phyloP scores from a whole-genome alignment of 2,329 filamentous ascomycete genomes.

The Nothopassalora personata region DNA sequence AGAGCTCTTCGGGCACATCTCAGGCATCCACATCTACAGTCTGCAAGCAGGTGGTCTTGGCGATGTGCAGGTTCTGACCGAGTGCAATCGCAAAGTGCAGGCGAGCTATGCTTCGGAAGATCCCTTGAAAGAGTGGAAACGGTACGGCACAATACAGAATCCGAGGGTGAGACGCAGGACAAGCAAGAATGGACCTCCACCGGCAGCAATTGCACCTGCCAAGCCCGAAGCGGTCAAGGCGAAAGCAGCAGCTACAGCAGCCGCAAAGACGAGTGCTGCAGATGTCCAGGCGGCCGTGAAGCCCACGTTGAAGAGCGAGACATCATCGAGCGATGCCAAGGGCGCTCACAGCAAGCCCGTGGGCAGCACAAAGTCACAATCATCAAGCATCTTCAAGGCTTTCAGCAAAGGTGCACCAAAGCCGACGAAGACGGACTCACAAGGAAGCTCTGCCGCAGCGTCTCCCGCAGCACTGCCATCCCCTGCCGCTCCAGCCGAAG shows the following conservation, averaged over 20 bases:
- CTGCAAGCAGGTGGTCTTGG: constrained; percentile 65
- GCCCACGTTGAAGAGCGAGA: constrained; percentile 19
- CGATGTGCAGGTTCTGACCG: constrained; percentile 62
- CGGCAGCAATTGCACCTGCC: constrained; percentile 26
- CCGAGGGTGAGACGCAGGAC: constrained; percentile 57
- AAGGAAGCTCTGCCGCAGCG: constrained; percentile 34
- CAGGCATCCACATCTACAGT: constrained; percentile 82
- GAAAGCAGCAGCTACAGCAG: constrained; percentile 10
- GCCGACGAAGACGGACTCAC: constrained; percentile 46
- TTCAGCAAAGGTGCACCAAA: constrained; percentile 61
- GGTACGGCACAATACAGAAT: constrained; percentile 72
- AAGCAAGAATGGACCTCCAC: constrained; percentile 34
- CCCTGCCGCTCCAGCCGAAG: constrained; percentile 31
- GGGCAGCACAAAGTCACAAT: constrained; percentile 52
- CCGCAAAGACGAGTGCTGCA: constrained; percentile 11
- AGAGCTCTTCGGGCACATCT: constrained; percentile 64
- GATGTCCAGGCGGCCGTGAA: constrained; percentile 18
- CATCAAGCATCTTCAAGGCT: constrained; percentile 67
- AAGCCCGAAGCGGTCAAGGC: constrained; percentile 20
- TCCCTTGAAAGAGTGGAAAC: constrained; percentile 52
- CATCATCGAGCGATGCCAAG: constrained; percentile 30
- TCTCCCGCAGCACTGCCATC: constrained; percentile 34
- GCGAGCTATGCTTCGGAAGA: constrained; percentile 55
- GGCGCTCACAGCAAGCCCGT: constrained; percentile 36
- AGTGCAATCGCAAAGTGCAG: constrained; percentile 60